Base-by-base conservation (phyloP, 83 land plant genomes). In the Diphasiastrum complanatum region DNA sequence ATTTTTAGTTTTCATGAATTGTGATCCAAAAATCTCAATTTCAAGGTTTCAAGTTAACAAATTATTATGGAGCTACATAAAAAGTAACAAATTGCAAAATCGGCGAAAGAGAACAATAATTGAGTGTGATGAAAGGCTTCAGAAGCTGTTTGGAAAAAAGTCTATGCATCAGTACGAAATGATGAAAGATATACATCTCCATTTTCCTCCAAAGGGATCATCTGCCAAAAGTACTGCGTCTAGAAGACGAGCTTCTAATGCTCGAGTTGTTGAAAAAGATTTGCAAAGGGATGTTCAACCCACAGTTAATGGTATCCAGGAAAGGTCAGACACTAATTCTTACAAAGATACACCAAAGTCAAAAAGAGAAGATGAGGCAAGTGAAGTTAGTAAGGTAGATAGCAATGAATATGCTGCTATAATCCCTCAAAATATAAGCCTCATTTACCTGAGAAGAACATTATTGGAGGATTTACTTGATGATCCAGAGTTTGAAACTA, bases 91-190 rank as follows among this genome's bases (percentile, higher is more conserved):
- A 51, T 89, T 95, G 24, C 89, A 87, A 36, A 91, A 95, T 72
- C 84, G 89, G 33, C 84, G 85, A 8, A 73, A 72, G 51, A 86
- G 72, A 64, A 84, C 85, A 76, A 82, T 84, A 32, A 86, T 95
- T 30, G 59, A 76, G 33, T 95, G 97, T 76, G 99, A 95, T 72
- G 61, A 83, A 45, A 76, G 77, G 62, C 83, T 95, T 27, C 60
- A 73, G 19, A 71, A 35, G 38, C 52, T 95, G 6, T 95, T 95
- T 79, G 87, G 96, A 14, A 95, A 95, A 67, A 76, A 78, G 36
- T 69, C 77, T 49, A 85, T 89, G 41, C 87, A 87, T 16, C 97
- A 85, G 69, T 80, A 81, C 79, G 93, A 89, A 75, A 86, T 95
- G 99, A 71, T 86, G 65, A 89, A 86, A 71, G 34, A 60, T 31